Conservation (phyloP, 805 yeast genomes). For the Nakazawaea peltata region DNA sequence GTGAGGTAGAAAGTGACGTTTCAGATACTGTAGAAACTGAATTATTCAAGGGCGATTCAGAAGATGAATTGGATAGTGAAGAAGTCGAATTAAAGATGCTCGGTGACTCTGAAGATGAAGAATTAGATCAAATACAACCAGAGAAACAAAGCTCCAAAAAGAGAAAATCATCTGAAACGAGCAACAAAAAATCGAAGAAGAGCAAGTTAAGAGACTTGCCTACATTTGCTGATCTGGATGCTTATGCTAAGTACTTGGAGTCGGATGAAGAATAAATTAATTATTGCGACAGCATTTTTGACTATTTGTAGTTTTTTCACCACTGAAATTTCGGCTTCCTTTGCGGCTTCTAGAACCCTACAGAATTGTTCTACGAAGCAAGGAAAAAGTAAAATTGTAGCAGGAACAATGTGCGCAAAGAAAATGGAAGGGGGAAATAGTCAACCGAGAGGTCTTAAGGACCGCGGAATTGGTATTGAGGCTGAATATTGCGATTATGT, state of each 20-base stretch:
- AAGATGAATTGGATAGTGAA: slow-evolving; percentile 19
- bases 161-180: slow-evolving; percentile 14
- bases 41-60: slow-evolving; percentile 12
- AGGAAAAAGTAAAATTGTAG: too few relatives aligned
- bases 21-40: slow-evolving; percentile 9
- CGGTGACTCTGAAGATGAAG: slow-evolving; percentile 20
- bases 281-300: too few relatives aligned
- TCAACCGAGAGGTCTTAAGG: too few relatives aligned
- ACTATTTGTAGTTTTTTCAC: neutral
- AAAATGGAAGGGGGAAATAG: too few relatives aligned
- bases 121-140: too few relatives aligned
- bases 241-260: slow-evolving; percentile 64
- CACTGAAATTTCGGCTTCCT: neutral
- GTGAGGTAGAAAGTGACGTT: slow-evolving; percentile 13
- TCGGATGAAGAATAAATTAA: slow-evolving; percentile 60
- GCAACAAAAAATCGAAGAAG: slow-evolving; percentile 33
- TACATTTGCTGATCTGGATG: slow-evolving; percentile 82
- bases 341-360: too few relatives aligned
- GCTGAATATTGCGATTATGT: too few relatives aligned
- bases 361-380: too few relatives aligned
- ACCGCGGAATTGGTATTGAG: too few relatives aligned
- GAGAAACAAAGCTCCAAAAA: slow-evolving; percentile 15
- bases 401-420: too few relatives aligned
- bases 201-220: slow-evolving; percentile 64
- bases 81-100: slow-evolving; percentile 20